Evolutionary conservation across 345 rosid genomes (phyloP).

Genomic region (Citrus inodora): DNA sequence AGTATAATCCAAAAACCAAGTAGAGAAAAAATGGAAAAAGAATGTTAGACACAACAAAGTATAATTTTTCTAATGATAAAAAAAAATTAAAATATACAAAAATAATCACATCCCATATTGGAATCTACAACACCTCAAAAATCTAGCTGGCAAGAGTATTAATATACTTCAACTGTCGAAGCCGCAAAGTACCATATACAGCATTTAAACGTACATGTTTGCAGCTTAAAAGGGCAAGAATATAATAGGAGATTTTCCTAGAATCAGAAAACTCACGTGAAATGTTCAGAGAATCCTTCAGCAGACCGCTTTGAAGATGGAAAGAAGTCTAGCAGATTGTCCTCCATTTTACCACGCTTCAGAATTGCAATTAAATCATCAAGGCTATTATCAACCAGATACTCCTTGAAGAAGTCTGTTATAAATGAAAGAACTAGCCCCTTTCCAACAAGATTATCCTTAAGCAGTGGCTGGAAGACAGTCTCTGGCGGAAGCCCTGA

Average conservation of each 20-base stretch:
- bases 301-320: slow-evolving; percentile 80
- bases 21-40: neutral
- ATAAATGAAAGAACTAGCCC: slow-evolving; percentile 95
- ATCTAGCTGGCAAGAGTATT: neutral
- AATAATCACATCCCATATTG: neutral
- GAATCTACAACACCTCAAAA: neutral
- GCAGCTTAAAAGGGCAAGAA: neutral
- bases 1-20: neutral
- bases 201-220: neutral
- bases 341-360: slow-evolving; percentile 96
- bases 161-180: neutral
- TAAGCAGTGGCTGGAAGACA: slow-evolving; percentile 93
- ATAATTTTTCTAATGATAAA: neutral
- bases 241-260: neutral
- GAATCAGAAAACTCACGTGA: slow-evolving; percentile 57
- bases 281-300: slow-evolving; percentile 93
- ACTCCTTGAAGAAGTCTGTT: slow-evolving; percentile 96
- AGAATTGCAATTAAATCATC: slow-evolving; percentile 89
- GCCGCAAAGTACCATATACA: neutral
- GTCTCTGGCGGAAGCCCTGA: slow-evolving; percentile 98
- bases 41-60: neutral
- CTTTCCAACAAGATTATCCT: slow-evolving; percentile 97
- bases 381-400: slow-evolving; percentile 91
- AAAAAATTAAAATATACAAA: neutral
- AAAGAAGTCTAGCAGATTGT: slow-evolving; percentile 75